Base-by-base conservation (phyloP, 257 asterid species). In the Scutellaria barbata region DNA sequence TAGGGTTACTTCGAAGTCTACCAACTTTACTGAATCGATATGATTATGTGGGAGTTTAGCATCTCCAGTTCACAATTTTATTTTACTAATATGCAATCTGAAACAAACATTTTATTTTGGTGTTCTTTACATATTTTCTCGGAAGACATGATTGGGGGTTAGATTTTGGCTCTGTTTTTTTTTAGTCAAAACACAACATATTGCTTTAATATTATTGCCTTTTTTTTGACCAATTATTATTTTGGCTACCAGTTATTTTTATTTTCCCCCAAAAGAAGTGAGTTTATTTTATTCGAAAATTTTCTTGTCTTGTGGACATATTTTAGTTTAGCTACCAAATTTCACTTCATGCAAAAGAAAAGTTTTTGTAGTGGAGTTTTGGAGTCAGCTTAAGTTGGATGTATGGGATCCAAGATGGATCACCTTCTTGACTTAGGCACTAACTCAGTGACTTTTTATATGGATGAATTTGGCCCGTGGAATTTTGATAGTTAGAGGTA, bases 1-100 rank as follows among this genome's bases (percentile, higher is more conserved):
- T 18, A 40, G 78, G 71, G 71, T 71, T 77, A 30, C 40, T 48
- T 42, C 71, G 51, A n/a, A n/a, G n/a, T n/a, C n/a, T 54, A 30
- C 30, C 57, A 42, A 17, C 41, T 69, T 60, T 16, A 12, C 48
- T 53, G 43, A 56, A 48, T 43, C 50, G n/a, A 5, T 75, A 69
- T 64, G 58, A 61, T 67, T 63, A 13, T 60, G 62, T 59, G 64
- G 61, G 45, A 16, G 18, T 51, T 39, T 9, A 12, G 50, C 42
- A 63, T 46, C 62, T 62, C 47, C 39, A 33, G 51, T 55, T 55
- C 41, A 22, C 5, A 30, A 30, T 30, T 52, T n/a, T 56, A 4
- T 30, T 37, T 56, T 3, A 37, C 40, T 50, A 4, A 22, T 41
- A 14, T 45, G 55, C 16, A 39, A 69, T 50, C 51, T 20, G 0